Evolutionary conservation across 208 protist species (phyloP), one percentile per base, ranked within the genome.

Genomic region (Crithidia brevicula): DNA sequence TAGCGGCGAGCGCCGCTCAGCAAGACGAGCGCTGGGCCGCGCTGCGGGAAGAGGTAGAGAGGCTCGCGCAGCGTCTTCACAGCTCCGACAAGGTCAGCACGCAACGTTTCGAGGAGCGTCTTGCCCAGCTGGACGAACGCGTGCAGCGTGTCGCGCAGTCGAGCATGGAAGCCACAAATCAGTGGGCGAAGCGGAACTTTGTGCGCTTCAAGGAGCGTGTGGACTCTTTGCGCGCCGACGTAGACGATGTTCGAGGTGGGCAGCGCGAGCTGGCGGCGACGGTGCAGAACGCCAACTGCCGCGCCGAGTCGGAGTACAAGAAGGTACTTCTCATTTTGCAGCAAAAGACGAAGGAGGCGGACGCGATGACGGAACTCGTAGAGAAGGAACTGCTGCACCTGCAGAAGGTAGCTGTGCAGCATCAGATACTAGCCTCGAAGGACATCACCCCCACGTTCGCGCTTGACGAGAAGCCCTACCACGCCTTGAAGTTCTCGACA

Each of bases 171-270:
- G 78, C 65, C 22, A 89, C 77, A 25, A 72, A 81, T 51, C 72
- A 88, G 74, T 95, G 86, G 86, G 74, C 79, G 30, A 83, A 70
- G 56, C 74, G 84, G 53, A 95, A 93, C 72, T 69, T 95, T 67
- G 77, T 90, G 67, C 85, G 85, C 18, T 81, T 95, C 34, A 93
- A 91, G 56, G 74, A 95, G 73, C 87, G 88, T 25, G 72, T 93
- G 6, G 83, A 92, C 51, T 54, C 58, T 38, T 50, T 89, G 43
- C 58, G 68, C 10, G 56, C 61, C 9, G 78, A 79, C 31, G 36
- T 87, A 6, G 65, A 49, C 8, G 77, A 72, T 40, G 43, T 91
- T n/a, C 59, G 64, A 30, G 73, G 78, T 10, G 62, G 54, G 5
- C 83, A 88, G 57, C 51, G 61, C 28, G 71, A 80, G 36, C 45